Evolutionary conservation across 148 eudicot genomes (phyloP).

Genomic region (Dianthus caryophyllus): DNA sequence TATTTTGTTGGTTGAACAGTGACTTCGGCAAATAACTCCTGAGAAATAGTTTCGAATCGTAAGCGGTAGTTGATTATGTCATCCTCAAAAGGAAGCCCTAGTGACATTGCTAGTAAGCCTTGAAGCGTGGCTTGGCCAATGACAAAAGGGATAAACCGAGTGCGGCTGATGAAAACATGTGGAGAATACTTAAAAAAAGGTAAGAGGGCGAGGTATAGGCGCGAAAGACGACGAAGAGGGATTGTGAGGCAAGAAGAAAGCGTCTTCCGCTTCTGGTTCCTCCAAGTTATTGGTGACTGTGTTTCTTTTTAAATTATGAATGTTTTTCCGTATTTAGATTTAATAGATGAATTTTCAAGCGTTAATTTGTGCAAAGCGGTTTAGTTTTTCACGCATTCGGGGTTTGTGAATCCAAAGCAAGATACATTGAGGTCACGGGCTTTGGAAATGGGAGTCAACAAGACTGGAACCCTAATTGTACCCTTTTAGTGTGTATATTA

Average conservation of each 20-base stretch:
- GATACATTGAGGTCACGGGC: conserved; percentile 74
- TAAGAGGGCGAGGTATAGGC: conserved; percentile 28
- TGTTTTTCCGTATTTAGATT: neutral
- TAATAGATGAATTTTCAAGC: conserved; percentile 12
- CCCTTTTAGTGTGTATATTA: conserved; percentile 91
- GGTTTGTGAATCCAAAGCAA: conserved; percentile 94
- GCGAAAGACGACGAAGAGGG: conserved; percentile 21
- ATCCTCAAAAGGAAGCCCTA: conserved; percentile 31
- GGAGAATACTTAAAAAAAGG: conserved; percentile 21
- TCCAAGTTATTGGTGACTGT: conserved; percentile 61
- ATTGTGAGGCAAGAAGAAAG: conserved; percentile 19
- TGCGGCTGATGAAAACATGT: conserved; percentile 24
- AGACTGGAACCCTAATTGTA: conserved; percentile 84
- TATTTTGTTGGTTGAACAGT: neutral
- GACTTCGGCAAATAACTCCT: neutral
- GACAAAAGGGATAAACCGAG: conserved; percentile 29
- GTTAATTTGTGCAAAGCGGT: conserved; percentile 62
- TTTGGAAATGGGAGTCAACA: conserved; percentile 90
- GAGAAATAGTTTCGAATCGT: neutral
- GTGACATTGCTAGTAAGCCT: conserved; percentile 24
- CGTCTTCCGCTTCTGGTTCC: conserved; percentile 34
- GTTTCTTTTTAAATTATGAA: neutral
- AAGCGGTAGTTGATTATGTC: conserved; percentile 32
- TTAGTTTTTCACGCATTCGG: conserved; percentile 84
- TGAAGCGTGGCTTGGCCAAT: conserved; percentile 59